Evolutionary conservation across 331 rosid species (phyloP).

Genomic region (Pyrus hybrid): DNA sequence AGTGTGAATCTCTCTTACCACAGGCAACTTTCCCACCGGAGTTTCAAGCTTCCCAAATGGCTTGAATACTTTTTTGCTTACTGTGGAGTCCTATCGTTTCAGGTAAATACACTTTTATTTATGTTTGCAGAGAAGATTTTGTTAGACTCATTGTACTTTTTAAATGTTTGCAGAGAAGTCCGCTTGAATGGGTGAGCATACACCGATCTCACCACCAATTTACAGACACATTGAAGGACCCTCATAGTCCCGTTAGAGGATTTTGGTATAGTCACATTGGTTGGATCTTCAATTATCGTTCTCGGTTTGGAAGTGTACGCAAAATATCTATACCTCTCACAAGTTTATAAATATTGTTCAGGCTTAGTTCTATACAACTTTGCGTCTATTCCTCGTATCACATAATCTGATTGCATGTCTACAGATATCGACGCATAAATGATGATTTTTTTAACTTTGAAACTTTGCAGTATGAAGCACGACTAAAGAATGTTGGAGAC

Average conservation of each 20-base stretch:
- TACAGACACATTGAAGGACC: constrained; percentile 4
- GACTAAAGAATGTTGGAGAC: constrained; percentile 11
- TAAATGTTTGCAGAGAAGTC: constrained; percentile 6
- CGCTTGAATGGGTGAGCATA: constrained; percentile 23
- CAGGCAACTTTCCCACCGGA: constrained; percentile 5
- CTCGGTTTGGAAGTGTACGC: background rate
- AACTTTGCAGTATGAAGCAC: background rate
- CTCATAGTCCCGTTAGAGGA: constrained; percentile 11
- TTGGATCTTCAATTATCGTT: constrained; percentile 5
- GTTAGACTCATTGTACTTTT: background rate
- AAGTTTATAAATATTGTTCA: background rate
- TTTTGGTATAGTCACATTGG: constrained; percentile 17
- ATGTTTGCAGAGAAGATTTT: background rate
- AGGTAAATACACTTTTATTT: background rate
- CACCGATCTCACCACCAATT: constrained; percentile 20
- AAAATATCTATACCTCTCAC: background rate
- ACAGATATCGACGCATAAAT: background rate
- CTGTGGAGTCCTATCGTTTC: background rate
- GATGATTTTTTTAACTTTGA: background rate
- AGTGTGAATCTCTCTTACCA: background rate
- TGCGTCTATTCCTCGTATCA: background rate
- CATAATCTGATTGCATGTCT: background rate
- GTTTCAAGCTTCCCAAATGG: constrained; percentile 19
- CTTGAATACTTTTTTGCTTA: constrained; percentile 15
- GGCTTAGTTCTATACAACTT: background rate